phyloP scores from a whole-genome alignment of 2,329 filamentous ascomycete species.

The Saccharata proteae region DNA sequence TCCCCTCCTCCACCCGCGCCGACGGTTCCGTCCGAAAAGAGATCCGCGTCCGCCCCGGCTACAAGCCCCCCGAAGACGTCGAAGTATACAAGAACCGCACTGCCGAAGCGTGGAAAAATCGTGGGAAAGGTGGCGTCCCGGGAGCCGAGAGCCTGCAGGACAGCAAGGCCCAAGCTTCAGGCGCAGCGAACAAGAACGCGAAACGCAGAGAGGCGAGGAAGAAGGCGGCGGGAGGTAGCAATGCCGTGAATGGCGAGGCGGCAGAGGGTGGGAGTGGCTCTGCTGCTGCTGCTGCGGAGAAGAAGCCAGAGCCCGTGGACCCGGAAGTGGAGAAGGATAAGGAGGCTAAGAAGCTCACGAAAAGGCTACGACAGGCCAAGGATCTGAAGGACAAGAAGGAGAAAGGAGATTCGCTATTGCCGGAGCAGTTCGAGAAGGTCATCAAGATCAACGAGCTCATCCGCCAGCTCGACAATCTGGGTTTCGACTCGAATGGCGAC shows the following conservation, averaged over 20 bases:
- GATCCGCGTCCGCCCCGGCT: constrained; percentile 87
- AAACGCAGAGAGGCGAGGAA: constrained; percentile 60
- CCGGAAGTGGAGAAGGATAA: constrained; percentile 75
- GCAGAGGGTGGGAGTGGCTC: constrained; percentile 10
- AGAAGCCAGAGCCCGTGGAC: constrained; percentile 34
- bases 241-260: constrained; percentile 21
- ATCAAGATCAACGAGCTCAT: constrained; percentile 94
- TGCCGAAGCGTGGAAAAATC: constrained; percentile 72
- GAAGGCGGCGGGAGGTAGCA: constrained; percentile 43
- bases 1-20: constrained; percentile 73
- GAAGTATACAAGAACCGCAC: constrained; percentile 91
- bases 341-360: constrained; percentile 80
- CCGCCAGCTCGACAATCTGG: constrained; percentile 71
- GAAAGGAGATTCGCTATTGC: constrained; percentile 67
- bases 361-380: constrained; percentile 88
- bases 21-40: constrained; percentile 90
- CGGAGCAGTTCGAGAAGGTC: constrained; percentile 94
- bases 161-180: constrained; percentile 38
- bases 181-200: constrained; percentile 66
- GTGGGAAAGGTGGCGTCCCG: constrained; percentile 57
- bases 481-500: constrained; percentile 71
- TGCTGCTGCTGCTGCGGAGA: constrained; percentile 13
- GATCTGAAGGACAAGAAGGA: constrained; percentile 89
- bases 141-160: constrained; percentile 51
- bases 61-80: constrained; percentile 87